Conservation (phyloP, 176 grass and related monocot species). For the Musa beccarii region DNA sequence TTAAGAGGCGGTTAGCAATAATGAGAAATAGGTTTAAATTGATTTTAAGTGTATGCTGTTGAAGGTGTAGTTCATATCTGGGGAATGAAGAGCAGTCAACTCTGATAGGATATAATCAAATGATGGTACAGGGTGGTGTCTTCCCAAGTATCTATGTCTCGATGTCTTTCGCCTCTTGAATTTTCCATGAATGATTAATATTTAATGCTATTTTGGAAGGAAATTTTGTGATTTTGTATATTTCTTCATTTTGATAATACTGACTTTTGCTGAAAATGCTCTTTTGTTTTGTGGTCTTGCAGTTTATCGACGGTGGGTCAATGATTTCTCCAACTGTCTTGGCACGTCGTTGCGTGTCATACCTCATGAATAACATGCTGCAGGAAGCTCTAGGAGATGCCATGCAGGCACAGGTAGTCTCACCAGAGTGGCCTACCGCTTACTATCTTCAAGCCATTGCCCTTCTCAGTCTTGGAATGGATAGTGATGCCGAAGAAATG, state of each 20-base stretch:
- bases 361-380: conserved; percentile 38
- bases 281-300: conserved; percentile 11
- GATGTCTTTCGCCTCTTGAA: background rate
- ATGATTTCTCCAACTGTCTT: conserved; percentile 59
- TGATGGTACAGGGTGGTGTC: too few species aligned
- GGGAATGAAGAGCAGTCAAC: too few species aligned
- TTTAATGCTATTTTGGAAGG: too few species aligned
- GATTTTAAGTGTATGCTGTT: too few species aligned
- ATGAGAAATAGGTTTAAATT: too few species aligned
- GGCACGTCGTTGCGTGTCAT: conserved; percentile 45
- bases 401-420: conserved; percentile 45
- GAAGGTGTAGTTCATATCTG: too few species aligned
- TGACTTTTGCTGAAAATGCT: background rate
- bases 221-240: too few species aligned
- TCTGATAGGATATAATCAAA: too few species aligned
- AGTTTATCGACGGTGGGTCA: conserved; percentile 54
- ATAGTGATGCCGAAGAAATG: conserved; percentile 43
- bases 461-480: conserved; percentile 49
- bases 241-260: background rate
- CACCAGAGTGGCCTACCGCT: conserved; percentile 52
- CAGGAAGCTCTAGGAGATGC: conserved; percentile 60
- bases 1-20: too few species aligned
- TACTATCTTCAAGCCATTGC: conserved; percentile 53
- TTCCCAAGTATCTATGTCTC: background rate
- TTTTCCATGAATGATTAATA: background rate